phyloP scores from a whole-genome alignment of 768 basidiomycete species.

The Omphalotus guepiniiformis region DNA sequence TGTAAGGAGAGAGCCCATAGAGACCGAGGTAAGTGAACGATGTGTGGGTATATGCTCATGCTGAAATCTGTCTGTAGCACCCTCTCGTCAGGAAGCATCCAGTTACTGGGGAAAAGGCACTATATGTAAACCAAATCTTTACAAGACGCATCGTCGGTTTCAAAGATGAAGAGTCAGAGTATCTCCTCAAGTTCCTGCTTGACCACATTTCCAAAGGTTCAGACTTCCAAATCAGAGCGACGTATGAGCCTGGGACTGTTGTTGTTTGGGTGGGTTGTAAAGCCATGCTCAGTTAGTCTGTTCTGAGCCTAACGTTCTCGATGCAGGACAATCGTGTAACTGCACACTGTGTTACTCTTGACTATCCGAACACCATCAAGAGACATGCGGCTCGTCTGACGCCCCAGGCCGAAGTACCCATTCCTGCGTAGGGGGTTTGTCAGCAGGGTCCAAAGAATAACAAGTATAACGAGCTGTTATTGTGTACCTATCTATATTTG shows the following conservation, averaged over 20 bases:
- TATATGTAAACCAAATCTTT: conserved; percentile 56
- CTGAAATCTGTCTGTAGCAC: conserved; percentile 28
- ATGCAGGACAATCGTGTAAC: conserved; percentile 44
- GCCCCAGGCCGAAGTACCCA: conserved; percentile 45
- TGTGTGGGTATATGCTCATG: too few relatives aligned
- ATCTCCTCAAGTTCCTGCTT: conserved; percentile 50
- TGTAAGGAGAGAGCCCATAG: conserved; percentile 47
- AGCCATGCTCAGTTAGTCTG: too few relatives aligned
- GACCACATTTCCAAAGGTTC: conserved; percentile 48
- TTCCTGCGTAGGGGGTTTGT: conserved; percentile 21
- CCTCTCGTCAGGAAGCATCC: conserved; percentile 57
- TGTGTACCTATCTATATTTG: too few relatives aligned
- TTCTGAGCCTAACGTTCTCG: too few relatives aligned
- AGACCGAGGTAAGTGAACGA: conserved; percentile 31
- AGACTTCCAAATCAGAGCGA: conserved; percentile 47
- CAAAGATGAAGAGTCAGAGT: conserved; percentile 51
- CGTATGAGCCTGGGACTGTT: conserved; percentile 49
- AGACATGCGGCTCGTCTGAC: conserved; percentile 46
- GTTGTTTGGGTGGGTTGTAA: conserved; percentile 54
- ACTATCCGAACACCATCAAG: conserved; percentile 32
- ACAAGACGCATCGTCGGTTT: conserved; percentile 52
- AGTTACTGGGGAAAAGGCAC: conserved; percentile 55
- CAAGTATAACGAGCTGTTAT: too few relatives aligned
- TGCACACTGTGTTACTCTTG: conserved; percentile 39
- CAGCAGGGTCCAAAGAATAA: too few relatives aligned